These are phyloP conservation scores for Anthracocystis panici-leucophaei DNA, from an alignment of 1,284 basidiomycete genomes.

Conservation along the genomic window DNA sequence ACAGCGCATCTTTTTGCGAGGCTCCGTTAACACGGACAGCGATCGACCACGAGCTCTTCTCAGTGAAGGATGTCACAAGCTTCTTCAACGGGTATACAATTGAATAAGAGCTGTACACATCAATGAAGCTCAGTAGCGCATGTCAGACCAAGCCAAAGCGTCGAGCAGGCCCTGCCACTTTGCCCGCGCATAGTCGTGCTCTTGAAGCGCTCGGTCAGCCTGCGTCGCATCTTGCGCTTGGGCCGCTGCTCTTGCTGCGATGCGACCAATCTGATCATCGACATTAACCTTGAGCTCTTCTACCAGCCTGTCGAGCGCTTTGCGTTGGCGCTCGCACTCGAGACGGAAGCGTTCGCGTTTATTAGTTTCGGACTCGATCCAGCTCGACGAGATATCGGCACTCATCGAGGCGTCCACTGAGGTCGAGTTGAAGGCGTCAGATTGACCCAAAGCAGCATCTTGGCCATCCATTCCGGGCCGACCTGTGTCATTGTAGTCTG, in stretches of 20 bases:
- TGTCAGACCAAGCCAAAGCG: conserved; percentile 37
- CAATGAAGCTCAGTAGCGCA: conserved; percentile 21
- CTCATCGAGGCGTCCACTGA: conserved; percentile 36
- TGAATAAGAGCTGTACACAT: no score
- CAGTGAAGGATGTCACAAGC: no score
- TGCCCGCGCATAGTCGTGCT: conserved; percentile 25
- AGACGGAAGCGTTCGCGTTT: conserved; percentile 37
- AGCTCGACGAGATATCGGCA: conserved; percentile 28
- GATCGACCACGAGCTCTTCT: neutral
- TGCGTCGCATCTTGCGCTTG: conserved; percentile 27
- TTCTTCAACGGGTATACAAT: no score
- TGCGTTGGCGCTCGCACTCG: conserved; percentile 38
- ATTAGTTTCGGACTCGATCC: conserved; percentile 28
- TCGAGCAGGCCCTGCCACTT: conserved; percentile 48
- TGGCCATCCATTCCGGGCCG: neutral
- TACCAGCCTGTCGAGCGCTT: conserved; percentile 23
- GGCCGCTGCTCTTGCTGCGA: conserved; percentile 20
- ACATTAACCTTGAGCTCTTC: conserved; percentile 41
- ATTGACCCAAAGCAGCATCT: neutral
- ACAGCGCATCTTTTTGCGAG: neutral
- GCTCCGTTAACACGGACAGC: neutral
- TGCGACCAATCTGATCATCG: conserved; percentile 43
- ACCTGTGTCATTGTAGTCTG: neutral
- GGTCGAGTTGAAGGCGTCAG: conserved; percentile 10
- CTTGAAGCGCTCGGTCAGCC: conserved; percentile 29